Conservation (phyloP, 345 rosid genomes). For the Excoecaria agallocha region DNA sequence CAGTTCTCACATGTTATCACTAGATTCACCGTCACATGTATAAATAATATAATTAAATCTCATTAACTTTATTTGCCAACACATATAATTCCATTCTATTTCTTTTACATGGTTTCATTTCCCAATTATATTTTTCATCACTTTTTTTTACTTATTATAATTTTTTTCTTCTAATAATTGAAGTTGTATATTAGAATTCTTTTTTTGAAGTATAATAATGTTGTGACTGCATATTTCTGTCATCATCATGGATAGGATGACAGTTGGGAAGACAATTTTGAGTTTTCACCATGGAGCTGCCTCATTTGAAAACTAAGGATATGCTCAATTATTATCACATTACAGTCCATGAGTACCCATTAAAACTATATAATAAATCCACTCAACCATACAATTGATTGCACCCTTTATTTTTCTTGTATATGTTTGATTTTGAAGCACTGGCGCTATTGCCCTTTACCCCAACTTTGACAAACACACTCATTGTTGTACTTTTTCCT, state of each 20-base stretch:
- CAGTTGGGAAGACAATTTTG: background rate
- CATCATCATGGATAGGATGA: background rate
- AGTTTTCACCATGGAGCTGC: background rate
- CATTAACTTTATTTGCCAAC: too few species aligned
- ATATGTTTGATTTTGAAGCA: background rate
- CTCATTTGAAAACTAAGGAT: background rate
- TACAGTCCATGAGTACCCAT: background rate
- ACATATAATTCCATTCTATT: too few species aligned
- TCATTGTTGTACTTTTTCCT: constrained; percentile 9
- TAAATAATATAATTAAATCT: too few species aligned
- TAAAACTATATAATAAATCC: background rate
- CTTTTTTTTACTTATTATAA: too few species aligned
- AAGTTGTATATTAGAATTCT: too few species aligned
- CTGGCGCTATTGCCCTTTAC: background rate
- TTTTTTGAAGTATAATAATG: too few species aligned
- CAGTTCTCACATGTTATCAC: too few species aligned
- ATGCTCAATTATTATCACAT: constrained; percentile 7
- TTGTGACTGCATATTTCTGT: too few species aligned
- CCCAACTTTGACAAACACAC: constrained; percentile 1
- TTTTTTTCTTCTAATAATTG: too few species aligned
- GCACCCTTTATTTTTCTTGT: background rate
- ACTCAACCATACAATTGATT: background rate
- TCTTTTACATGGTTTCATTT: too few species aligned
- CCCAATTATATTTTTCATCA: too few species aligned
- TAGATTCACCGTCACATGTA: too few species aligned